Evolutionary conservation across 1,284 basidiomycete species (phyloP).

Genomic region (Apiotrichum porosum): DNA sequence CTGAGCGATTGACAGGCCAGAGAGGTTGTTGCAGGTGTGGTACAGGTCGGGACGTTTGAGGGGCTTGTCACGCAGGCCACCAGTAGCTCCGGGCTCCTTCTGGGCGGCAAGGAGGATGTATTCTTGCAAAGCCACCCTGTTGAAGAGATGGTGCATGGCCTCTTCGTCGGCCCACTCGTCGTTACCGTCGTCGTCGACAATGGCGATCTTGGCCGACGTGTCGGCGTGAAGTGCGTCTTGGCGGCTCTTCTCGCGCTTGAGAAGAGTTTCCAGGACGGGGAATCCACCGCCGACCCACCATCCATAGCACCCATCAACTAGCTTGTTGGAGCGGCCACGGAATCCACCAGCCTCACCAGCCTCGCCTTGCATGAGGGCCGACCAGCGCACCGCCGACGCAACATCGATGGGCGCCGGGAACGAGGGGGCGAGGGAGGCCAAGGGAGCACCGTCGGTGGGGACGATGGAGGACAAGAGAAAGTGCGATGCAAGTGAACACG

Average conservation of each 20-base stretch:
- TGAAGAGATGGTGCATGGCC: constrained; percentile 33
- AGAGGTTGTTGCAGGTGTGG: constrained; percentile 84
- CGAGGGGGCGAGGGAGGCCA: constrained; percentile 11
- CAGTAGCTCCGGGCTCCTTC: constrained; percentile 52
- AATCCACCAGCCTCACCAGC: constrained; percentile 87
- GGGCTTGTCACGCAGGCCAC: constrained; percentile 87
- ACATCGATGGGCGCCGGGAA: constrained; percentile 58
- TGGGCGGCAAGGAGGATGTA: constrained; percentile 86
- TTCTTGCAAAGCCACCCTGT: constrained; percentile 67
- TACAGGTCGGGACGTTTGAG: constrained; percentile 85
- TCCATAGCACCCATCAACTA: constrained; percentile 97
- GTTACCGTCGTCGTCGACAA: constrained; percentile 24
- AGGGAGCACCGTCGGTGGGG: neutral
- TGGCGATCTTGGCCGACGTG: constrained; percentile 9
- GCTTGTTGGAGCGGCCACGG: constrained; percentile 88
- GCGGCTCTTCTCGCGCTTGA: constrained; percentile 43
- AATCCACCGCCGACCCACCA: constrained; percentile 98
- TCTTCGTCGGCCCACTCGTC: constrained; percentile 25
- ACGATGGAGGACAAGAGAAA: constrained; percentile 56
- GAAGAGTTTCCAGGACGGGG: constrained; percentile 64
- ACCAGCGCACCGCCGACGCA: constrained; percentile 69
- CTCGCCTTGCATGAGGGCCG: constrained; percentile 76
- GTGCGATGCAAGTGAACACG: constrained; percentile 83
- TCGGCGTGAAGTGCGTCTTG: too few species aligned
- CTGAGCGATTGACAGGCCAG: constrained; percentile 82